Percentiles rank a stretch among this genome's conserved stretches.
phyloP scores from a whole-genome alignment of 257 asterid genomes.

The Galeopsis tetrahit region DNA sequence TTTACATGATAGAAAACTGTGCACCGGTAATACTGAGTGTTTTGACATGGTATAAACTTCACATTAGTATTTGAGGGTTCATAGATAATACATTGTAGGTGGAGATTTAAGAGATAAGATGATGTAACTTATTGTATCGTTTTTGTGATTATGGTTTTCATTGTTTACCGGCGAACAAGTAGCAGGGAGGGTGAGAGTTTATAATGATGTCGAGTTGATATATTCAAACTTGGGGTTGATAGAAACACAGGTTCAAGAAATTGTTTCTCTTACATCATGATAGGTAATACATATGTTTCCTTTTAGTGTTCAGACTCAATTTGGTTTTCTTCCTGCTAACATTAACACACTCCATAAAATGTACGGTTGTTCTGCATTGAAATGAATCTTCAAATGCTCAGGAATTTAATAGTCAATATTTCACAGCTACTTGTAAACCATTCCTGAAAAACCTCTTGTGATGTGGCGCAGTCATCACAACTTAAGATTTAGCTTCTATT shows the following conservation, averaged over 20 bases:
- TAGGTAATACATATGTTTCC: neutral
- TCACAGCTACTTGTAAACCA: neutral
- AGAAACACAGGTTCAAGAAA: neutral
- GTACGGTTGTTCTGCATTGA: neutral
- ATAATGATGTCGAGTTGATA: slow-evolving; percentile 1
- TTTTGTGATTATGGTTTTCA: neutral
- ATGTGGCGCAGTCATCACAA: neutral
- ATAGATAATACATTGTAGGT: neutral
- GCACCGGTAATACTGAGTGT: neutral
- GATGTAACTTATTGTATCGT: neutral
- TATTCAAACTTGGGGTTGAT: neutral
- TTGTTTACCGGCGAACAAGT: neutral
- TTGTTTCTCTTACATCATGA: slow-evolving; percentile 8
- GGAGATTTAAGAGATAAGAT: neutral
- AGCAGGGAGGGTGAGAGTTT: neutral
- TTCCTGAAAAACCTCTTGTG: neutral
- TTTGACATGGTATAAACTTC: neutral
- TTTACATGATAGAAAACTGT: neutral
- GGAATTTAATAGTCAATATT: neutral
- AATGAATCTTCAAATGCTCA: slow-evolving; percentile 2
- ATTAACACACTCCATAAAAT: neutral
- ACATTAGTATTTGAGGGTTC: neutral
- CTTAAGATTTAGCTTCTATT: slow-evolving; percentile 19
- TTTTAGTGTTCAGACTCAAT: neutral
- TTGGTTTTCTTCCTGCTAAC: neutral